Conservation (phyloP, 2,329 filamentous ascomycete species). For the Aspergillus brunneoviolaceus region DNA sequence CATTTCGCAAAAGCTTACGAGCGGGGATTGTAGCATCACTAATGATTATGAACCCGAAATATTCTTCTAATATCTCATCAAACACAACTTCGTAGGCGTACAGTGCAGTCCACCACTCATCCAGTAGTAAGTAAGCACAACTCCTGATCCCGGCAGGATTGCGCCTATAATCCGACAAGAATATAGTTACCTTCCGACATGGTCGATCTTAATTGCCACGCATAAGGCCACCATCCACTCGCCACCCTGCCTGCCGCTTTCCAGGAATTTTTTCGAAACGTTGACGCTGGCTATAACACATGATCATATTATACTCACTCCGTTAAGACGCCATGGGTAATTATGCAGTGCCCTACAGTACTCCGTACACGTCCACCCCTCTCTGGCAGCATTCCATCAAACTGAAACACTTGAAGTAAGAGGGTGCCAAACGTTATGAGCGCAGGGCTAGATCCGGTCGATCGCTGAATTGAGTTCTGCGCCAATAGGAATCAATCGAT, state of each 20-base stretch:
- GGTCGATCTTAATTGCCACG: neutral
- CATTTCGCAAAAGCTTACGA: conserved; percentile 1
- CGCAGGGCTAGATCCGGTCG: neutral
- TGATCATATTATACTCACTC: no score
- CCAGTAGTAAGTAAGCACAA: neutral
- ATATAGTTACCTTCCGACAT: neutral
- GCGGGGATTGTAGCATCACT: neutral
- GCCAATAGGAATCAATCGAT: no score
- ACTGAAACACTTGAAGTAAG: neutral
- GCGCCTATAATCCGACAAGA: neutral
- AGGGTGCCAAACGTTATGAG: neutral
- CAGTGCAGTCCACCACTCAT: neutral
- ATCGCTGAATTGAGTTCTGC: neutral
- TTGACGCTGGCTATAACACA: no score
- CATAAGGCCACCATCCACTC: neutral
- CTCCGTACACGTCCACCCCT: neutral
- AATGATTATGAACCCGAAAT: neutral
- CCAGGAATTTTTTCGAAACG: neutral
- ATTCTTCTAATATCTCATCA: neutral
- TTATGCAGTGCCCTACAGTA: neutral
- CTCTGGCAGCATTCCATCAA: neutral
- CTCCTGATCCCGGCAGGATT: neutral
- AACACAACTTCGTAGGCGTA: neutral
- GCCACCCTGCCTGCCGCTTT: neutral
- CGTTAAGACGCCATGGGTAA: no score